Evolutionary conservation across 192 early-diverging fungal genomes (phyloP), one percentile per base, ranked within the genome.

Genomic region (Jimgerdemannia lactiflua): DNA sequence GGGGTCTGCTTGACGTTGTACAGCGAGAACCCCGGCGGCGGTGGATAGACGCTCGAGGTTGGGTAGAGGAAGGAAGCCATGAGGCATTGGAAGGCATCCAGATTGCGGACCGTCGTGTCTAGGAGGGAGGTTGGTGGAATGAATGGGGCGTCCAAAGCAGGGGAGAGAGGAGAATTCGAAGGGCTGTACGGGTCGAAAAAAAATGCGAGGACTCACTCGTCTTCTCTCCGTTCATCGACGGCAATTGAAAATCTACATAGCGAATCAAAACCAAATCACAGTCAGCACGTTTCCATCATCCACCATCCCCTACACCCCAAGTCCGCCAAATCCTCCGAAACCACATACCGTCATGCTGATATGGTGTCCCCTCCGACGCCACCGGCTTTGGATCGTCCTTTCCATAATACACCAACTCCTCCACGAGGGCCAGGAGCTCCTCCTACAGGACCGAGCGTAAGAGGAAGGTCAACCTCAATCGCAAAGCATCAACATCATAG

Each of bases 331-430:
- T 40, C 49, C 49, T 40, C 1, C 43, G 8, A 41, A 70, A 42
- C 39, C 40, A 9, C 65, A n/a, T 80, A 88, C 87, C 87, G 59
- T 77, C 79, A 67, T 89, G 88, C 74, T 89, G 88, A 70, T 89
- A 87, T 4, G 88, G 88, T 6, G 82, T 77, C 10, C 82, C 82
- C 19, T 85, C 84, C 14, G 82, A 70, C 11, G 77, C 76, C 42
- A 81, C 75, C 20, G 81, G 81, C 49, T 81, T 74, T 8, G 81
- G 44, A 20, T 74, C 73, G 64, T 80, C 84, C 54, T 81, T 84
- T 43, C 87, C 88, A 17, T 85, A 78, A 77, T 85, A 89, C 14
- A 72, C 78, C 18, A 89, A 69, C 44, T 88, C 82, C 63, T 82
- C 82, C 43, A 86, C 69, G 39, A 59, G 65, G 59, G 74, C 10